Evolutionary conservation across 371 early-diverging fungal species (phyloP).

Genomic region (Rhizopus delemar): DNA sequence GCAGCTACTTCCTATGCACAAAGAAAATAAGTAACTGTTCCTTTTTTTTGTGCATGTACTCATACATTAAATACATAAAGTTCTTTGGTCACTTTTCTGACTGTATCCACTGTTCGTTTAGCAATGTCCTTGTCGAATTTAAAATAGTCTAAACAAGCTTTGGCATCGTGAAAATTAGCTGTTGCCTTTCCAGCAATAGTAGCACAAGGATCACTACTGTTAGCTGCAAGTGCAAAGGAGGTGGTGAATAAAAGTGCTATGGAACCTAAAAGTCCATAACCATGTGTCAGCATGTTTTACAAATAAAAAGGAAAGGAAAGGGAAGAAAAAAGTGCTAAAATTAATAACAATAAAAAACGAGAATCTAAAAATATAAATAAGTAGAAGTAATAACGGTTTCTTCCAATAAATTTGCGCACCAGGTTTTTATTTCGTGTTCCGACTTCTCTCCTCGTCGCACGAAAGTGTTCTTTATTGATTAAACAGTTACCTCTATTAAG

Average conservation of each 20-base stretch:
- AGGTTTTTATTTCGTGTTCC: no score
- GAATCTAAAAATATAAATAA: background rate
- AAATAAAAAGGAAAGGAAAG: constrained; percentile 10
- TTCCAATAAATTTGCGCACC: no score
- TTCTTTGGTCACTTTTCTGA: constrained; percentile 46
- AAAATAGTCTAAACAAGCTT: constrained; percentile 52
- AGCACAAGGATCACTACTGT: constrained; percentile 39
- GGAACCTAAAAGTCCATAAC: background rate
- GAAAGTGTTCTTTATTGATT: no score
- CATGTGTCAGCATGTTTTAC: constrained; percentile 10
- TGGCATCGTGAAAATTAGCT: constrained; percentile 46
- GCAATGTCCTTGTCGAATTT: constrained; percentile 45
- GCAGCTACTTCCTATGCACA: constrained; percentile 47
- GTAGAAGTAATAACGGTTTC: no score
- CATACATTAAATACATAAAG: constrained; percentile 55
- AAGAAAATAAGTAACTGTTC: background rate
- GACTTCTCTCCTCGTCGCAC: no score
- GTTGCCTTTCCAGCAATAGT: constrained; percentile 46
- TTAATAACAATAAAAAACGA: background rate
- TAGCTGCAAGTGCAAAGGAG: constrained; percentile 2
- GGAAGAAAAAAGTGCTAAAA: constrained; percentile 2
- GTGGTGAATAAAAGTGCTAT: background rate
- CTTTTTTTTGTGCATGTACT: background rate
- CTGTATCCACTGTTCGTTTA: constrained; percentile 44
- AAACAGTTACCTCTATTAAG: no score